Conservation (phyloP, 1,284 basidiomycete species). For the Rhodotorula glutinis region DNA sequence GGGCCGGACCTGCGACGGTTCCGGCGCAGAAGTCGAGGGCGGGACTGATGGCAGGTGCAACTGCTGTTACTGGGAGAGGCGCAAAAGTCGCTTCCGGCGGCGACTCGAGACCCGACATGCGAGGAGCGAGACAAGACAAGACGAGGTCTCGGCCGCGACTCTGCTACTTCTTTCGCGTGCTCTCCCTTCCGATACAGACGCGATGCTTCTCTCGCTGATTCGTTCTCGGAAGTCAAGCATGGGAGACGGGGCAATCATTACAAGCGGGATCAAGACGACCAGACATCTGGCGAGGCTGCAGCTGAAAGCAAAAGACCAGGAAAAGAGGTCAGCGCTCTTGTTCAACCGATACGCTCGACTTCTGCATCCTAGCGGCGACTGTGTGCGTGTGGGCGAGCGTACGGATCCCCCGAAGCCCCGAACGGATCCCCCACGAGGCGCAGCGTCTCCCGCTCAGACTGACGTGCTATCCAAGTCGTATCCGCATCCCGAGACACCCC, state of each 20-base stretch:
- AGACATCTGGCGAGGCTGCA: too few species aligned
- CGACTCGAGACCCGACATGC: background rate
- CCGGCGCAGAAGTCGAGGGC: slow-evolving; percentile 68
- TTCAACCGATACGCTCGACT: too few species aligned
- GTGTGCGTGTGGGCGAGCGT: too few species aligned
- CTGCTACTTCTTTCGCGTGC: background rate
- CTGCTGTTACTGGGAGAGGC: background rate
- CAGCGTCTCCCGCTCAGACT: slow-evolving; percentile 1
- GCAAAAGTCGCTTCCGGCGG: background rate
- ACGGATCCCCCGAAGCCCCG: background rate
- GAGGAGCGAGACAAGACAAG: too few species aligned
- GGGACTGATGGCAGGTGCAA: slow-evolving; percentile 49
- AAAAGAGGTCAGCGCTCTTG: too few species aligned
- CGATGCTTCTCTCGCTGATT: too few species aligned
- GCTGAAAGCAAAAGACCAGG: too few species aligned
- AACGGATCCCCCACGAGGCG: background rate
- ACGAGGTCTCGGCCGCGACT: too few species aligned
- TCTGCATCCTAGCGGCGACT: background rate
- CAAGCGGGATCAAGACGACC: too few species aligned
- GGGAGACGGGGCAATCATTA: too few species aligned
- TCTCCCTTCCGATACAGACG: background rate
- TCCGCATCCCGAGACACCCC: background rate
- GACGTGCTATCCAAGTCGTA: slow-evolving; percentile 10
- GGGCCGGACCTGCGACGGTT: slow-evolving; percentile 64
- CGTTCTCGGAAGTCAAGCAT: too few species aligned